These are phyloP conservation scores for Macrophomina tecta DNA, from an alignment of 2,329 filamentous ascomycete genomes.

Conservation along the genomic window DNA sequence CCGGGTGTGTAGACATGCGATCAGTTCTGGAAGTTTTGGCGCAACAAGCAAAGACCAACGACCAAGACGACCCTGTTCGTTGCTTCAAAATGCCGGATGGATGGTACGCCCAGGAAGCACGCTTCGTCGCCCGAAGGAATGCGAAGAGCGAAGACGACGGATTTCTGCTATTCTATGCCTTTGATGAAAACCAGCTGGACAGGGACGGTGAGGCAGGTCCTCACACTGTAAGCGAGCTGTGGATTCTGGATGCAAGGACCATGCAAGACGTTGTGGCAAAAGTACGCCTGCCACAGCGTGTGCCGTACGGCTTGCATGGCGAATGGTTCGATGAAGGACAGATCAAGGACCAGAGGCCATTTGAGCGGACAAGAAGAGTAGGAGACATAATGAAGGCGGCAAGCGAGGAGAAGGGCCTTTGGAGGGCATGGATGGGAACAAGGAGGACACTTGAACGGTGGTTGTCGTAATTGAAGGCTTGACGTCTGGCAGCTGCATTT, in stretches of 20 bases:
- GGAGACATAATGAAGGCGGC: conserved; percentile 33
- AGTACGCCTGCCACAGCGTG: conserved; percentile 67
- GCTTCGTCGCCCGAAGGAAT: conserved; percentile 62
- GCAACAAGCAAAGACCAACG: conserved; percentile 37
- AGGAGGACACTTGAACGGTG: conserved; percentile 38
- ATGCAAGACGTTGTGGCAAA: conserved; percentile 67
- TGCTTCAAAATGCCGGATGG: conserved; percentile 66
- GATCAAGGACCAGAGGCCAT: conserved; percentile 55
- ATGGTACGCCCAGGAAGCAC: conserved; percentile 70
- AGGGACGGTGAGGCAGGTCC: conserved; percentile 52
- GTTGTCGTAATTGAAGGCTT: conserved; percentile 1
- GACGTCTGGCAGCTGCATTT: neutral
- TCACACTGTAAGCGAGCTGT: conserved; percentile 63
- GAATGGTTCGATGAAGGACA: conserved; percentile 64
- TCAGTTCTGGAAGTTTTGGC: conserved; percentile 59
- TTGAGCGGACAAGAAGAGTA: conserved; percentile 42
- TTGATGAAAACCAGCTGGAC: conserved; percentile 71
- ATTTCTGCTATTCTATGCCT: conserved; percentile 71
- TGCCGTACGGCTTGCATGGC: conserved; percentile 73
- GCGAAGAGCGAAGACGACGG: conserved; percentile 66
- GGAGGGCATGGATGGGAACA: conserved; percentile 37
- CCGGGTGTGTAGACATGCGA: conserved; percentile 67
- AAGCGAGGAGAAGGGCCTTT: conserved; percentile 29
- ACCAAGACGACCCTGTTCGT: conserved; percentile 61
- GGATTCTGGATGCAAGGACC: conserved; percentile 68